Base-by-base conservation (phyloP, 768 basidiomycete species). In the Podaxis sp. region DNA sequence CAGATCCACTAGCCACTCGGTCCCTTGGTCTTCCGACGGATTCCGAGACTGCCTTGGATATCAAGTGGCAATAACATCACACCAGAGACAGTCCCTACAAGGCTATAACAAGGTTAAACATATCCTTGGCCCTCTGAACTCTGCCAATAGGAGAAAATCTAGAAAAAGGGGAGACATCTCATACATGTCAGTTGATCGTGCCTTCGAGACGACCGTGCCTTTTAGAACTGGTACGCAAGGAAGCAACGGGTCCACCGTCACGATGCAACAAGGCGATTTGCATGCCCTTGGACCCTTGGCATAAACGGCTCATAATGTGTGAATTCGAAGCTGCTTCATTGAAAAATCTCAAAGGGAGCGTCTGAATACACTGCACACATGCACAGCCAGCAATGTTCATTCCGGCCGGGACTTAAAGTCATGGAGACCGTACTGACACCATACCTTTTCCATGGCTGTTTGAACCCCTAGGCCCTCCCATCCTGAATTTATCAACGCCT, bases 381-480 rank as follows among this genome's bases (percentile, higher is more conserved):
- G 5, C 33, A n/a, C 43, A 19, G 19, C 43, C 7, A 46, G 43
- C 43, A n/a, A 29, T 17, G 15, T 38, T 58, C 57, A 58, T 58
- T 50, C 47, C 47, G 57, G 57, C 57, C 36, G 57, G 47, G 47
- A 22, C 57, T 58, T 37, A 19, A 24, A 58, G 57, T 38, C 43
- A 24, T 37, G 24, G 57, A 50, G 46, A 33, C 38, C 57, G 57
- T 40, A 33, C 54, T 37, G 54, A n/a, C 7, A 40, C 38, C 19
- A 40, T 40, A 38, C 38, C 9, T 38, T n/a, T 22, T 15, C 53
- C 36, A 55, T 37, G n/a, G n/a, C 36, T 17, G 37, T 36, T 38
- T 19, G 43, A 46, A 38, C 22, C 37, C 53, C 33, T 55, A n/a
- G n/a, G 37, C 2, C 17, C 33, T 12, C 22, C 11, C 7, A 43